These are phyloP conservation scores for Colletotrichum tropicicola DNA, from an alignment of 2,329 filamentous ascomycete species.

Conservation along the genomic window DNA sequence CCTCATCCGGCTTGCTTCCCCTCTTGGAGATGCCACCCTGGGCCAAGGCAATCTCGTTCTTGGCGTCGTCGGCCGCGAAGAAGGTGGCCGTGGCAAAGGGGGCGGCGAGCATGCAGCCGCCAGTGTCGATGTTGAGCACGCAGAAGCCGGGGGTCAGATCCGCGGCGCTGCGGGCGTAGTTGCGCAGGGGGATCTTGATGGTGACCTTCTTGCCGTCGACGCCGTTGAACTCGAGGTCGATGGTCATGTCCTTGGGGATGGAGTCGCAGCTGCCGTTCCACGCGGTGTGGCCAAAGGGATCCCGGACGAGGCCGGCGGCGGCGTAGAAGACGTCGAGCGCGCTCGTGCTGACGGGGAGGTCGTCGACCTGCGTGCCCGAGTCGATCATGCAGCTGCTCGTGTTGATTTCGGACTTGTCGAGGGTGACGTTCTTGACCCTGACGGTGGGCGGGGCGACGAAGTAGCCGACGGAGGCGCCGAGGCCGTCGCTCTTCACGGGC, in stretches of 20 bases:
- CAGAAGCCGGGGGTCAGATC: background rate
- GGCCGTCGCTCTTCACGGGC: slow-evolving; percentile 10
- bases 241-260: background rate
- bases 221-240: slow-evolving; percentile 23
- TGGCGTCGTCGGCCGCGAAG: slow-evolving; percentile 12
- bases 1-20: background rate
- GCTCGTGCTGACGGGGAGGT: background rate
- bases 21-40: slow-evolving; percentile 12
- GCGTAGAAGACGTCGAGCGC: background rate
- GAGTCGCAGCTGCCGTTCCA: slow-evolving; percentile 19
- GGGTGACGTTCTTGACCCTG: slow-evolving; percentile 9
- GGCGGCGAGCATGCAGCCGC: slow-evolving; percentile 18
- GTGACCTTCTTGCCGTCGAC: slow-evolving; percentile 2
- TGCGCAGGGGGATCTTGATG: slow-evolving; percentile 22
- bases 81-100: slow-evolving; percentile 15
- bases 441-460: slow-evolving; percentile 14
- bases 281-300: background rate
- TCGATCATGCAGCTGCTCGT: background rate
- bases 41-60: slow-evolving; percentile 12
- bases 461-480: slow-evolving; percentile 14
- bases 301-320: background rate
- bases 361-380: slow-evolving; percentile 13
- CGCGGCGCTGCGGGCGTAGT: slow-evolving; percentile 23
- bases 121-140: slow-evolving; percentile 9
- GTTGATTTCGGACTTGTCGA: slow-evolving; percentile 1